Base-by-base conservation (phyloP, 2,329 filamentous ascomycete genomes). In the Aureobasidium mangrovei region DNA sequence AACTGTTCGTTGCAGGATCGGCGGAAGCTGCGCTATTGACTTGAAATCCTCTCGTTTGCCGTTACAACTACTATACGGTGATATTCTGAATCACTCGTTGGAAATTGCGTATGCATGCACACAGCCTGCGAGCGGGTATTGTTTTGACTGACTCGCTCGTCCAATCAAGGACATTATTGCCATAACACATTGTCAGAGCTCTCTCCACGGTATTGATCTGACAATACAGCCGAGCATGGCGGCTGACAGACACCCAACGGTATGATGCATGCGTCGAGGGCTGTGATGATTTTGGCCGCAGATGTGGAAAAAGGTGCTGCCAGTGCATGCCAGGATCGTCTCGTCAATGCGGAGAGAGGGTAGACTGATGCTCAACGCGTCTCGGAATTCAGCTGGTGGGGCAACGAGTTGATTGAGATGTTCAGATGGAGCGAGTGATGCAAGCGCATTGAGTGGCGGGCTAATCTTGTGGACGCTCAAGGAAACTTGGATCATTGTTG, bases 401-500 rank as follows among this genome's bases (percentile, higher is more conserved):
- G 29, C 47, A 49, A 49, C 46, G 46, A 48, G 26, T 39, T 49
- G 36, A 49, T 39, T 36, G 46, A 49, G 46, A 49, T 49, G 18
- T 28, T 27, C 46, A n/a, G 26, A n/a, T 36, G 28, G 27, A 32
- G 28, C 27, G 9, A 18, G 18, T 18, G 18, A 18, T 35, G 36
- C 27, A 39, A 6, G 18, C 32, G 10, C 4, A 28, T 9, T 40
- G n/a, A 28, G 26, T 24, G 46, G 18, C 24, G 44, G 24, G n/a
- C 52, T 45, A 57, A 44, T 54, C 60, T 60, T 81, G 79, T 54
- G 77, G 81, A 63, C 84, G 81, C 71, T 97, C 91, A 61, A 98
- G 74, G 67, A 98, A 98, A 5, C 82, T 81, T 0, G 93, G 91
- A 72, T 98, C 93, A 60, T 81, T 78, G 63, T 91, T 85, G 38